phyloP scores from a whole-genome alignment of 2,329 filamentous ascomycete genomes.

The Neonectria punicea region DNA sequence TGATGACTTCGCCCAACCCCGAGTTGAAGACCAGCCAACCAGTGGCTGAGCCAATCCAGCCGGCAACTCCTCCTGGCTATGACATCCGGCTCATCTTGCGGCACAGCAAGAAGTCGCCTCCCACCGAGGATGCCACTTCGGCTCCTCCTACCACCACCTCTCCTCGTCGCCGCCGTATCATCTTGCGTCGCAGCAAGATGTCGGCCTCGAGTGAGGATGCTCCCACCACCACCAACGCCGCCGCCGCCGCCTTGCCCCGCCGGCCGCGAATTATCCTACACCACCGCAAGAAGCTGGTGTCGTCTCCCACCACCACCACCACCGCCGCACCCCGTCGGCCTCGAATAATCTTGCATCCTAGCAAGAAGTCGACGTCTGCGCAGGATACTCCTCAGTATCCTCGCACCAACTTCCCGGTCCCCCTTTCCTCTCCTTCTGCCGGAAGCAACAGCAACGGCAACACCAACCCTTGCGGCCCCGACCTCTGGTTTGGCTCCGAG shows the following conservation, averaged over 20 bases:
- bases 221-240: too few species aligned
- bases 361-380: background rate
- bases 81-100: background rate
- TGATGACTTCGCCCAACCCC: slow-evolving; percentile 4
- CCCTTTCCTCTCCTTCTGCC: background rate
- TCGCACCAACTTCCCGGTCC: too few species aligned
- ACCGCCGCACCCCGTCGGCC: background rate
- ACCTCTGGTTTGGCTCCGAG: background rate
- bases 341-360: background rate
- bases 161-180: too few species aligned
- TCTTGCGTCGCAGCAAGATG: background rate
- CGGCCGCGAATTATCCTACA: too few species aligned
- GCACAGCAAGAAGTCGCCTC: too few species aligned
- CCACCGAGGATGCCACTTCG: too few species aligned
- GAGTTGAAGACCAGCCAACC: background rate
- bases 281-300: too few species aligned
- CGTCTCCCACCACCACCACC: too few species aligned
- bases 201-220: too few species aligned
- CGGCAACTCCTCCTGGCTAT: background rate
- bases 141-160: background rate
- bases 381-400: too few species aligned
- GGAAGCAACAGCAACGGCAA: background rate
- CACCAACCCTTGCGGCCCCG: background rate
- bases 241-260: too few species aligned
- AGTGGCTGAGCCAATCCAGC: too few species aligned